Evolutionary conservation across 768 basidiomycete species (phyloP), one percentile per base, ranked within the genome.

Genomic region (Lactifluus subvellereus): DNA sequence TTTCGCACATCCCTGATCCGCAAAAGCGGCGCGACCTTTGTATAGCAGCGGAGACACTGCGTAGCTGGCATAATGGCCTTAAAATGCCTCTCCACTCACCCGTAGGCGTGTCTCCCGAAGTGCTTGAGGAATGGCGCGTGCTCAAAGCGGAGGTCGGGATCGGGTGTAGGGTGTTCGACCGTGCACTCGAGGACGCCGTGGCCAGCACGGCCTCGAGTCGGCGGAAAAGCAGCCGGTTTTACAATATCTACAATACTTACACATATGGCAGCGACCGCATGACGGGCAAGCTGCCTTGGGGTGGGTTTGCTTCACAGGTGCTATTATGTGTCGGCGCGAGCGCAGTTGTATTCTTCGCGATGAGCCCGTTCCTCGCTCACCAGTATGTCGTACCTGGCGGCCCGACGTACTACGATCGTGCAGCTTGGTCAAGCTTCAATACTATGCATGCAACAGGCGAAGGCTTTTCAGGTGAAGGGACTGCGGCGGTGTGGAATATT

Each of bases 221-320:
- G 22, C 69, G 67, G 57, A 73, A 69, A 58, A 75, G 77, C 52
- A 79, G 78, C 54, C 79, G 85, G 54, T 91, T 92, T 72, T 92
- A 89, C 76, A 92, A 91, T 73, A 89, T 92, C 70, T 91, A 92
- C 73, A 92, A 92, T 73, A 91, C 89, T 30, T 82, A 82, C 61
- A 78, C 82, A 42, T 80, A 81, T 62, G 78, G 79, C 20, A 74
- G 74, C 55, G 75, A 80, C 66, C 76, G 78, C 57, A 77, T 74
- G 27, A 49, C 53, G 4, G 47, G 63, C 22, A 51, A 51, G 16
- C 18, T 66, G 32, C 37, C 49, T 3, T 61, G 58, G 60, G 47
- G 47, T 37, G 64, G 60, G 11, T 38, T 68, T 45, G 61, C 51
- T 13, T 66, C 67, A 33, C 65, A 68, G 6, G 61, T 42, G 14